Evolutionary conservation across 768 basidiomycete genomes (phyloP).

Genomic region (Chalciporus piperatus): DNA sequence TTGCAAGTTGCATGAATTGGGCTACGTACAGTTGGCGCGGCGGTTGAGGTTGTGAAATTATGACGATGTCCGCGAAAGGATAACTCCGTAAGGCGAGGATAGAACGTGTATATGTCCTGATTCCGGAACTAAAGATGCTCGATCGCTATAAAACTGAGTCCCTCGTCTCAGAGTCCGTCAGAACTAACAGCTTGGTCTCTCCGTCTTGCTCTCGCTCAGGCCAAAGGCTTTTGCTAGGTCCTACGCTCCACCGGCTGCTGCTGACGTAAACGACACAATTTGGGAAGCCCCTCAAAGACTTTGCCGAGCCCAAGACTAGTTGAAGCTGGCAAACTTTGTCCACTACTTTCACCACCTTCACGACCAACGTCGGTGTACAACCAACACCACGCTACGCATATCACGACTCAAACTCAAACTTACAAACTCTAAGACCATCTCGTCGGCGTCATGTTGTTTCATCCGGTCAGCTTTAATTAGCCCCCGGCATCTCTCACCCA

Average conservation of each 20-base stretch:
- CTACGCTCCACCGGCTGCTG: not conserved
- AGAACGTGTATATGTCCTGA: constrained; percentile 7
- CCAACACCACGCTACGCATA: constrained; percentile 4
- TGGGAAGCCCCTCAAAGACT: constrained; percentile 4
- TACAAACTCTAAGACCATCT: not conserved
- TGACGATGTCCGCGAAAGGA: not conserved
- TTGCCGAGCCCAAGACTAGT: not conserved
- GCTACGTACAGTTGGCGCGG: not conserved
- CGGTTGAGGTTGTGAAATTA: not conserved
- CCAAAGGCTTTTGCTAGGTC: too few species aligned
- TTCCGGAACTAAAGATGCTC: not conserved
- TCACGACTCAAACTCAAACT: not conserved
- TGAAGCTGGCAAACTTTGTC: too few species aligned
- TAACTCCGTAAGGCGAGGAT: constrained; percentile 18
- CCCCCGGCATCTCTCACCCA: not conserved
- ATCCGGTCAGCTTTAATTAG: constrained; percentile 40
- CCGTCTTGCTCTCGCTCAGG: not conserved
- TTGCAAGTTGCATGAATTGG: not conserved
- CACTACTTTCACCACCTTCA: constrained; percentile 1
- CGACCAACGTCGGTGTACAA: constrained; percentile 1
- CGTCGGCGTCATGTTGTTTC: constrained; percentile 43
- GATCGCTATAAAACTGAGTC: constrained; percentile 8
- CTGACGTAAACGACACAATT: constrained; percentile 20
- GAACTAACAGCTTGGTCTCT: not conserved
- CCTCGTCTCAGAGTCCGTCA: not conserved